These are phyloP conservation scores for Anastatica hierochuntica DNA, from an alignment of 345 rosid genomes.

Conservation along the genomic window DNA sequence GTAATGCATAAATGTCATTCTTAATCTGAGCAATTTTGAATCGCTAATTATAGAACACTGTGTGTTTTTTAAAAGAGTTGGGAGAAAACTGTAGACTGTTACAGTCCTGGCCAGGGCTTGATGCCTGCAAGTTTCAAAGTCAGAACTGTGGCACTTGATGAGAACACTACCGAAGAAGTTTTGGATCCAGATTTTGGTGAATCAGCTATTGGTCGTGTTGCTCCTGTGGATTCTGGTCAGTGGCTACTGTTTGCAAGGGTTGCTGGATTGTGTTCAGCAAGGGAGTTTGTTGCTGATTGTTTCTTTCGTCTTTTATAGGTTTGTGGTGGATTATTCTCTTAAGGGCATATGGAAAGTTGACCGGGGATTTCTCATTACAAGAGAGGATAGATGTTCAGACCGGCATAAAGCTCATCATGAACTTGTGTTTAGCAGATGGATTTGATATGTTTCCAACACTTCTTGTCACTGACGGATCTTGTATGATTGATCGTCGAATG, in stretches of 20 bases:
- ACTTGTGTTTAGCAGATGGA: constrained; percentile 77
- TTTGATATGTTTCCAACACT: no score
- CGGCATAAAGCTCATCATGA: constrained; percentile 63
- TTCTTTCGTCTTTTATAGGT: constrained; percentile 32
- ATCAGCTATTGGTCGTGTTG: constrained; percentile 91
- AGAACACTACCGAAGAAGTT: constrained; percentile 59
- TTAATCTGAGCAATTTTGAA: no score
- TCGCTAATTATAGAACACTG: neutral
- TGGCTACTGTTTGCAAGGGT: neutral
- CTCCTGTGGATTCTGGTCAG: constrained; percentile 89
- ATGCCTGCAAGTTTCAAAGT: constrained; percentile 96
- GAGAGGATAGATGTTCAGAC: constrained; percentile 89
- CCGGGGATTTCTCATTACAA: constrained; percentile 71
- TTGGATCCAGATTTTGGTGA: constrained; percentile 92
- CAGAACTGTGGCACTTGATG: constrained; percentile 56
- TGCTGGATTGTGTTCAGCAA: no score
- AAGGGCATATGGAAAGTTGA: constrained; percentile 78
- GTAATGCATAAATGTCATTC: constrained; percentile 32
- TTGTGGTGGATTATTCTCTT: constrained; percentile 89
- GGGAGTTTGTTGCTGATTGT: neutral
- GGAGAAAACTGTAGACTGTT: constrained; percentile 95
- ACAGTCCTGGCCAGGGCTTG: constrained; percentile 87
- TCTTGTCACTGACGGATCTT: constrained; percentile 77
- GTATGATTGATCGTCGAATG: constrained; percentile 91
- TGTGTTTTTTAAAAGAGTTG: constrained; percentile 45